Base-by-base conservation (phyloP, 805 yeast species). In the Candida yuanshanica region DNA sequence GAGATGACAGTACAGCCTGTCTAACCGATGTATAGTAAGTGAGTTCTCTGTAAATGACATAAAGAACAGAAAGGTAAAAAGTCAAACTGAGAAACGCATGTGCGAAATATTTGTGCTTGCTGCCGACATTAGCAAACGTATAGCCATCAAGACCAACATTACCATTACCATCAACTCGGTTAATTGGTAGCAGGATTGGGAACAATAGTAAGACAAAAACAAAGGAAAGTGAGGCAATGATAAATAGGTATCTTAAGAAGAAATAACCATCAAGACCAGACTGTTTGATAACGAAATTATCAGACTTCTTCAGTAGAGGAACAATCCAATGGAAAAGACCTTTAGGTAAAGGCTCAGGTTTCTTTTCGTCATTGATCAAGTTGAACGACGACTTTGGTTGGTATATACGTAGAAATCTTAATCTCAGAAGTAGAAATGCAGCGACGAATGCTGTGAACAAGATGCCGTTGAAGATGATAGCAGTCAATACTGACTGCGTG, bases 261-360 rank as follows among this genome's bases (percentile, higher is more conserved):
- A 93, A 81, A 66, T 86, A 91, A 5, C 96, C 97, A 59, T 91
- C 98, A n/a, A 91, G 59, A 14, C 97, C 98, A 17, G 93, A 83
- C 54, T 91, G 95, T 49, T 82, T 80, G 44, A 91, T 77, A 41
- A 90, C 70, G 55, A 85, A 85, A 36, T 83, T 66, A 42, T 85
- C 89, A 1, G 87, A 77, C 55, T 84, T 81, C 36, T 72, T 64
- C 37, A 85, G 52, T 22, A 91, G 58, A 7, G 81, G 79, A 8
- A 62, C 48, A 10, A 89, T 43, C 98, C 97, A 90, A 24, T 73
- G 66, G 57, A 80, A 62, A 2, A 82, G 70, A 26, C 89, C 93
- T 17, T 60, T 61, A 2, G 90, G 83, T 35, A 89, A 66, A 1
- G 93, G 88, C 23, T 76, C 80, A 0, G 96, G 95, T 46, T 74